Percentiles rank a stretch among this genome's conserved stretches.
These are phyloP conservation scores for Pholiota microspora DNA, from an alignment of 768 basidiomycete species.

Conservation along the genomic window DNA sequence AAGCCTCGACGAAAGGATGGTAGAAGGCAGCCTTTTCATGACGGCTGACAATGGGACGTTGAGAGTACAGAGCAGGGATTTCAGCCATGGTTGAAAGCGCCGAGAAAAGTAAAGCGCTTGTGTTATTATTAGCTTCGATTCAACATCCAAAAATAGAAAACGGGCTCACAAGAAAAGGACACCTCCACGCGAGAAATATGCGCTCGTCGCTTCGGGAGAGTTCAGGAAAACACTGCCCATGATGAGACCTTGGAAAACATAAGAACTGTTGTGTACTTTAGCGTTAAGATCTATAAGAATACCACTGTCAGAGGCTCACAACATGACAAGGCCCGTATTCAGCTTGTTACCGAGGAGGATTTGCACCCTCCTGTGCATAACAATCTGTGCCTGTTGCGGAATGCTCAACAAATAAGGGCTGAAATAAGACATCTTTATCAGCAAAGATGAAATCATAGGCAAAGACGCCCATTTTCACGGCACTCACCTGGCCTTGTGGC, in stretches of 20 bases:
- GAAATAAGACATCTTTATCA: no score
- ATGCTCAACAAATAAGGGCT: constrained; percentile 47
- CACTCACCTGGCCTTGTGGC: constrained; percentile 34
- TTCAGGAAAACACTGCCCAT: constrained; percentile 68
- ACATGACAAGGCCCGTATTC: constrained; percentile 32
- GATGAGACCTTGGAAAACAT: constrained; percentile 47
- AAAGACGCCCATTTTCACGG: no score
- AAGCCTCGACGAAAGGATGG: constrained; percentile 32
- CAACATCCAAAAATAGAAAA: neutral
- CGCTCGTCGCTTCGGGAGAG: constrained; percentile 50
- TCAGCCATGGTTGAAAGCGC: constrained; percentile 63
- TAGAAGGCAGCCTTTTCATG: constrained; percentile 63
- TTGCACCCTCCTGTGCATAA: constrained; percentile 43
- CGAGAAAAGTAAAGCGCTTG: constrained; percentile 55
- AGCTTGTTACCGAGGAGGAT: constrained; percentile 40
- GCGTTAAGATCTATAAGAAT: neutral
- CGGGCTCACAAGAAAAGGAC: constrained; percentile 69
- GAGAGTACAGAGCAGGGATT: constrained; percentile 56
- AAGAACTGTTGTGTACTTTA: constrained; percentile 39
- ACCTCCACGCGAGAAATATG: constrained; percentile 77
- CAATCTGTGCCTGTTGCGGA: constrained; percentile 42
- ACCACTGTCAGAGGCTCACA: constrained; percentile 18
- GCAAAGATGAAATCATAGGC: no score
- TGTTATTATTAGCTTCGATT: neutral
- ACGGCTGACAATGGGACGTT: constrained; percentile 58